Evolutionary conservation across 129 eudicot species (phyloP), one percentile per base, ranked within the genome.

Genomic region (Tanacetum coccineum): DNA sequence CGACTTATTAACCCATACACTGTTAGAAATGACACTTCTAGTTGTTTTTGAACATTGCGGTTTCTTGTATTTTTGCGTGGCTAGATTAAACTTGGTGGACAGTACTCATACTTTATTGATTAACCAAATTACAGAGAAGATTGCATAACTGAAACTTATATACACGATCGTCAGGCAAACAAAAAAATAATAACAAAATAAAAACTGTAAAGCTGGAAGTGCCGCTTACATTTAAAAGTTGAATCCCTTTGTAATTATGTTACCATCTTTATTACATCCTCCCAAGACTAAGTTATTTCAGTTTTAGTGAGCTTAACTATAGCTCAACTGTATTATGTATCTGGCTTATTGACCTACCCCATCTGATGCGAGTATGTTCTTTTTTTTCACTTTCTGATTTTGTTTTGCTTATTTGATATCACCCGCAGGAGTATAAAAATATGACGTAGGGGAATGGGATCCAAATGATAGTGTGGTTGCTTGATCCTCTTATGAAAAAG

Each of bases 401-500:
- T 50, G 18, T 26, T 48, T 66, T 18, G n/a, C 14, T 10, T 17
- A 9, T 11, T 71, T 70, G 13, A 40, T 39, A 65, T 64, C 14
- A 0, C 75, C 15, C 17, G 64, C 91, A 91, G 97, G 86, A n/a
- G n/a, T n/a, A n/a, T n/a, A n/a, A 78, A 73, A 87, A 79, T 47
- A 91, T 91, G 97, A 3, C 94, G 97, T 13, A n/a, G n/a, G n/a
- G n/a, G n/a, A n/a, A n/a, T n/a, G n/a, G n/a, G n/a, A n/a, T n/a
- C n/a, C n/a, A n/a, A n/a, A n/a, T n/a, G n/a, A 92, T 70, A 88
- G 86, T 72, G 98, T 84, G 55, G 95, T n/a, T 92, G 44, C 85
- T 70, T 26, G 98, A 92, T 70, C 98, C 98, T 64, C 94, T 91
- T 48, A 73, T 92, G 96, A 92, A 74, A 85, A 87, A 68, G 98